Evolutionary conservation across 2,329 filamentous ascomycete genomes (phyloP), one percentile per base, ranked within the genome.

Genomic region (Lasiodiplodia sp.): DNA sequence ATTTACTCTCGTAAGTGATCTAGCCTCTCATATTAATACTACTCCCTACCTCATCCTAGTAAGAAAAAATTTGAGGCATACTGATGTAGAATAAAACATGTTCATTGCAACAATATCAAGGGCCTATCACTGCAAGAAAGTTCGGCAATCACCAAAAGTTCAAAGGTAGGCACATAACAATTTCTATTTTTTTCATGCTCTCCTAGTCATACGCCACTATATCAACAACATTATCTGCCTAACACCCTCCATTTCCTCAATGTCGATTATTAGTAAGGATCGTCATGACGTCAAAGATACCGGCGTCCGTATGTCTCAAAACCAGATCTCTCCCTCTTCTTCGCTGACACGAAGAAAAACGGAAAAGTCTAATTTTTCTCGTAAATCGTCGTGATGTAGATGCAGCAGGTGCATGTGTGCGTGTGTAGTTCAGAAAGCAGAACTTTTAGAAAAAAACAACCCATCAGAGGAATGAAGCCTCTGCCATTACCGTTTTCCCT

Each of bases 231-330:
- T 56, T 56, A 4, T 37, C 12, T 21, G 31, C 31, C n/a, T 38
- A 3, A 28, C 12, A 31, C 18, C 10, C 18, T n/a, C 31, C 28
- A 21, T 23, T 31, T 18, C 28, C 25, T 5, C 31, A 56, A 56
- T 18, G 47, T 38, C 16, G 18, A 31, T 60, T 47, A 25, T 18
- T 18, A 25, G n/a, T 44, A 65, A 65, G 62, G 62, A 65, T 28
- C 38, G 62, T 65, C 62, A 53, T 65, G 62, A 65, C 62, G 47
- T 18, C 38, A 23, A 21, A 47, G n/a, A n/a, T 47, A 47, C 44
- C 40, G 58, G 23, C 38, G 40, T 63, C 58, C 49, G 25, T 51
- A 12, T 44, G 49, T 51, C n/a, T 58, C 16, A 56, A 34, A 40
- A 31, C 25, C 18, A 34, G 10, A 31, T 14, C 18, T 18, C 28